Base-by-base conservation (phyloP, 768 basidiomycete species). In the Trametes cingulata region DNA sequence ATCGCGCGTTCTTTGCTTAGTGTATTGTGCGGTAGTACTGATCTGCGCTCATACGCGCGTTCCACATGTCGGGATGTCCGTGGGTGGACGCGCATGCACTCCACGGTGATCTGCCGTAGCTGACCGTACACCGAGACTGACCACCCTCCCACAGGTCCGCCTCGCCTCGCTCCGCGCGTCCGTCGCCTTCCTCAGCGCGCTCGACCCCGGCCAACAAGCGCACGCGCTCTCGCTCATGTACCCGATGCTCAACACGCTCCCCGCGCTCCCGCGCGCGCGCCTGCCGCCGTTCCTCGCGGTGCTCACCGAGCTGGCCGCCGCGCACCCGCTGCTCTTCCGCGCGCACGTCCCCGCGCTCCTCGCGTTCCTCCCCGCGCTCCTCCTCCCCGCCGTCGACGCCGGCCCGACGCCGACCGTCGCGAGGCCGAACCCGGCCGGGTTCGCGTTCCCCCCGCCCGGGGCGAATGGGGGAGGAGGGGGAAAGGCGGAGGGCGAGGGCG, bases 201-300 rank as follows among this genome's bases (percentile, higher is more conserved):
- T 82, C 19, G 89, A 91, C 60, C 53, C 80, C 0, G 73, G 75
- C 10, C 87, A 90, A 68, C 82, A 87, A 35, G 75, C 84, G 1
- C 87, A 86, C 37, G 83, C 84, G 0, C 72, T 84, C 1, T 74
- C 82, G 0, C 75, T 92, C 40, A 77, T 91, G 67, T 82, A 81
- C 53, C 85, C 86, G 6, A 88, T 91, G 82, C 86, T 90, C 51
- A 86, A 87, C 56, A 89, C 87, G 3, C 82, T 93, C 25, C 86
- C 87, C 2, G 68, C 78, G 0, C 81, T 91, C 46, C 79, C 80
- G 6, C 76, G 76, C 41, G 62, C 74, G 1, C 77, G 86, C 56
- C 80, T 90, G 1, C 84, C 89, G 6, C 76, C 78, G 1, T 91
- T 91, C 72, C 77, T 93, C 46, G 75, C 80, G 15, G 81, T 85